Conservation (phyloP, 108 stramenopile genomes). For the Aurantiochytrium sp. region DNA sequence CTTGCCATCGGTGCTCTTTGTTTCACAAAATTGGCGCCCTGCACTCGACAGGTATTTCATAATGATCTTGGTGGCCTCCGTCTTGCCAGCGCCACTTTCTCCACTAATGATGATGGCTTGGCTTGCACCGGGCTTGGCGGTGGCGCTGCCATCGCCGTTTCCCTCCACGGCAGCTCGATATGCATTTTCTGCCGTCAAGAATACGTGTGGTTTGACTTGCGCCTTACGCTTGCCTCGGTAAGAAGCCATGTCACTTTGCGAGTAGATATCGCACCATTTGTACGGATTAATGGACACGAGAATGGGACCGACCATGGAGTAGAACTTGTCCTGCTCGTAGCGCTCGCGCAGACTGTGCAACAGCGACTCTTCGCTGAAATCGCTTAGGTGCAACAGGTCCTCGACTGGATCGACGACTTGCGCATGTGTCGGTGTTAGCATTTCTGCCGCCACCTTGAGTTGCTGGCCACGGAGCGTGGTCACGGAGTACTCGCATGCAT, state of each 20-base stretch:
- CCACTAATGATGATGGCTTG: constrained; percentile 26
- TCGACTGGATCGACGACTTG: constrained; percentile 20
- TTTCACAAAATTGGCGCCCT: background rate
- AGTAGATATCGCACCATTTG: constrained; percentile 51
- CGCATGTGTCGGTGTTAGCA: background rate
- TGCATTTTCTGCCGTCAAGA: constrained; percentile 63
- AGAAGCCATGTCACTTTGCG: background rate
- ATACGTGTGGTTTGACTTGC: constrained; percentile 64
- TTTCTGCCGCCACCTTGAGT: background rate
- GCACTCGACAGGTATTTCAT: constrained; percentile 23
- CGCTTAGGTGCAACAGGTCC: constrained; percentile 50
- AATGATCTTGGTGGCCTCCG: constrained; percentile 34
- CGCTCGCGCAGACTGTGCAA: constrained; percentile 43
- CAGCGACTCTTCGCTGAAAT: constrained; percentile 58
- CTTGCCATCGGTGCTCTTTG: background rate
- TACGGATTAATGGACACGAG: constrained; percentile 98
- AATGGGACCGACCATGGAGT: constrained; percentile 96
- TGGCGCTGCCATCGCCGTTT: background rate
- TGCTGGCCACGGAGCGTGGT: background rate
- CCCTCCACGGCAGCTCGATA: constrained; percentile 61
- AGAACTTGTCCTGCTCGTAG: constrained; percentile 63
- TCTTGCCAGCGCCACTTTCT: constrained; percentile 34
- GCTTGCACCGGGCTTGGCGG: background rate
- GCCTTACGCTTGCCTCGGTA: constrained; percentile 4
- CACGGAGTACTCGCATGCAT: background rate